These are phyloP conservation scores for Diaporthe amygdali DNA, from an alignment of 2,329 filamentous ascomycete species.

Conservation along the genomic window DNA sequence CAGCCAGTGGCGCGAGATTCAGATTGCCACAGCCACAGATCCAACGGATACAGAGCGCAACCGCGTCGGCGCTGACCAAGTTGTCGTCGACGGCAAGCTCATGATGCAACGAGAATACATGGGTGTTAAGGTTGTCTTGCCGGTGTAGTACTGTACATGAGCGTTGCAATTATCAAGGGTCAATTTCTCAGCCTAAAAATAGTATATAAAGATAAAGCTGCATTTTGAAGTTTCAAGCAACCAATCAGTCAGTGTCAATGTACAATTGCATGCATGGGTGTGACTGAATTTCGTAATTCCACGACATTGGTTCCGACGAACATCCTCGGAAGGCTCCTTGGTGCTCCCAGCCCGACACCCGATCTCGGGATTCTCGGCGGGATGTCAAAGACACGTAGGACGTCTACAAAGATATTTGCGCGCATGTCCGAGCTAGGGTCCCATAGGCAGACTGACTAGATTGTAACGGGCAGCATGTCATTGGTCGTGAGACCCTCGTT, in stretches of 20 bases:
- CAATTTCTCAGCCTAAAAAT: not conserved
- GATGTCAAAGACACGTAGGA: slow-evolving; percentile 4
- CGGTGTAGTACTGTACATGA: slow-evolving; percentile 38
- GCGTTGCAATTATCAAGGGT: not conserved
- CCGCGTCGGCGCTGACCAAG: slow-evolving; percentile 46
- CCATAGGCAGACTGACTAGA: slow-evolving; percentile 3
- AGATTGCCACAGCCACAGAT: slow-evolving; percentile 49
- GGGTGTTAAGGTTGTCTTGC: slow-evolving; percentile 50
- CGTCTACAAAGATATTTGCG: not conserved
- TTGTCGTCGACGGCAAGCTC: slow-evolving; percentile 47
- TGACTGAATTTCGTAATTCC: not conserved
- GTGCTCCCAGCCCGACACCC: not conserved
- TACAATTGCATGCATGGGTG: not conserved
- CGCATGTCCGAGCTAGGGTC: not conserved
- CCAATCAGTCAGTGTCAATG: not conserved
- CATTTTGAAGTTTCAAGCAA: not conserved
- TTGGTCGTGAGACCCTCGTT: not conserved
- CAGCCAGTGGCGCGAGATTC: slow-evolving; percentile 53
- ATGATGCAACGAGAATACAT: slow-evolving; percentile 53
- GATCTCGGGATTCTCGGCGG: slow-evolving; percentile 8
- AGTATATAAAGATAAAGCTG: not conserved
- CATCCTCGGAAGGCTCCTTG: not conserved
- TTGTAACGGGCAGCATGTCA: not conserved
- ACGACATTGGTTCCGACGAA: not conserved
- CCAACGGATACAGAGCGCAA: slow-evolving; percentile 47